These are phyloP conservation scores for Microbotryum scabiosae DNA, from an alignment of 1,284 basidiomycete genomes.

Conservation along the genomic window DNA sequence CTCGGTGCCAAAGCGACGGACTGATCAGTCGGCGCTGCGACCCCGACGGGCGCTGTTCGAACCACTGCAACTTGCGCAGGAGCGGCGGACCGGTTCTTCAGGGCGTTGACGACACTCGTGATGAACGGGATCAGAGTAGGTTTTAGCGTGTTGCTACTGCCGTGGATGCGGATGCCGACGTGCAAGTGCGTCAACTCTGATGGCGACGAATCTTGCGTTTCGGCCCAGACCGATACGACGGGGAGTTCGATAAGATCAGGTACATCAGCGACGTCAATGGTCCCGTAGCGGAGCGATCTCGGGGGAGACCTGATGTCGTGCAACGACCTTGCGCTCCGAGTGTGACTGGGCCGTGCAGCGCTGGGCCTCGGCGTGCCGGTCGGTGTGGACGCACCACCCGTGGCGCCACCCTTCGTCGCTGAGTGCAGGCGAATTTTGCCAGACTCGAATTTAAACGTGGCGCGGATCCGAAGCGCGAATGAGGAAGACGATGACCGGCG, in stretches of 20 bases:
- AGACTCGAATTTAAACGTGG: slow-evolving; percentile 68
- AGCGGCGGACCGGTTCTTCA: slow-evolving; percentile 16
- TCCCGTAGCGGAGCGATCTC: neutral
- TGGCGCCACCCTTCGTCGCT: slow-evolving; percentile 38
- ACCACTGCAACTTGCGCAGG: too few species aligned
- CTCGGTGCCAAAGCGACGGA: slow-evolving; percentile 13
- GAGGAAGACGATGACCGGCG: too few species aligned
- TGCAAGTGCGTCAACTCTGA: slow-evolving; percentile 53
- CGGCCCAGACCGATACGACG: slow-evolving; percentile 70
- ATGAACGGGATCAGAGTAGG: slow-evolving; percentile 77
- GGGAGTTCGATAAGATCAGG: slow-evolving; percentile 51
- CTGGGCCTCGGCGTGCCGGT: neutral
- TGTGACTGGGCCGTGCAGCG: too few species aligned
- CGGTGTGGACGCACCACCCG: slow-evolving; percentile 45
- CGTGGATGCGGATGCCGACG: slow-evolving; percentile 72
- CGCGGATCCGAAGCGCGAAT: slow-evolving; percentile 44
- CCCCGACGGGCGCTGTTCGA: neutral
- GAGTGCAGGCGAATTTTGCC: slow-evolving; percentile 62
- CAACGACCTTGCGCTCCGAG: slow-evolving; percentile 5
- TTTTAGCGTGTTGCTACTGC: slow-evolving; percentile 69
- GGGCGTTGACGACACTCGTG: slow-evolving; percentile 46
- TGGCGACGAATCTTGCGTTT: slow-evolving; percentile 52
- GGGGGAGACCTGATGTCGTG: slow-evolving; percentile 36
- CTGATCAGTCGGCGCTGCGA: neutral
- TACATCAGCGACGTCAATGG: neutral